Percentiles rank a stretch among this genome's conserved stretches.
phyloP scores from a whole-genome alignment of 768 basidiomycete genomes.

The Lentinula sp. region DNA sequence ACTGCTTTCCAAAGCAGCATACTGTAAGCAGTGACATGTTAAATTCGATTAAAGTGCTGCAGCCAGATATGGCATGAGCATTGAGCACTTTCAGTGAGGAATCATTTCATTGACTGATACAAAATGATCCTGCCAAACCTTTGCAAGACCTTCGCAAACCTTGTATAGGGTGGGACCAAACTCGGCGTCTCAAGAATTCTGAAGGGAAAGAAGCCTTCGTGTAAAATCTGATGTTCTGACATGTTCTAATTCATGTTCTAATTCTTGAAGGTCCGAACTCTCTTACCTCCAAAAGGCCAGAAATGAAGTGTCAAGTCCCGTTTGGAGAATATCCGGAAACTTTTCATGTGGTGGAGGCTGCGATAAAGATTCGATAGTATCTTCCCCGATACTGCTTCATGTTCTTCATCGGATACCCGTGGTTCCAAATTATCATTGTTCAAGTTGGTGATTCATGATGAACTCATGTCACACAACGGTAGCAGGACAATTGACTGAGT shows the following conservation, averaged over 20 bases:
- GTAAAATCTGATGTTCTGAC: too few species aligned
- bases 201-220: too few species aligned
- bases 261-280: slow-evolving; percentile 22
- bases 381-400: neutral
- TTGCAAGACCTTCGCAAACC: too few species aligned
- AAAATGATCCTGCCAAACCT: too few species aligned
- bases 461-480: too few species aligned
- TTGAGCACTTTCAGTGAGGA: slow-evolving; percentile 12
- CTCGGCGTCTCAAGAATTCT: too few species aligned
- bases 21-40: slow-evolving; percentile 2
- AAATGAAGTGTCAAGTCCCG: slow-evolving; percentile 27
- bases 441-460: too few species aligned
- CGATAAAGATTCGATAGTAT: slow-evolving; percentile 12
- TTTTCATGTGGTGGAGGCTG: slow-evolving; percentile 12
- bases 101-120: too few species aligned
- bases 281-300: slow-evolving; percentile 24
- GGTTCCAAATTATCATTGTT: neutral
- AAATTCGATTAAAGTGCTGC: neutral
- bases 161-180: too few species aligned
- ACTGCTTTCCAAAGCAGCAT: neutral
- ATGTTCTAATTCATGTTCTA: neutral
- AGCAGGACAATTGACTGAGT: too few species aligned
- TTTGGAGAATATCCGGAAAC: slow-evolving; percentile 12
- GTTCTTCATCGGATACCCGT: neutral
- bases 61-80: slow-evolving; percentile 16